These are phyloP conservation scores for bread wheat (Triticum aestivum) DNA, from an alignment of 176 grass and related monocot genomes.

Conservation along the genomic window IWGSC_CS_RefSeq_v2.1 NC_057797.1:685714122-685714621, in stretches of 20 bases:
- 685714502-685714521: conserved; percentile 30
- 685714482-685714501: conserved; percentile 32
- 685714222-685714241: conserved; percentile 39
- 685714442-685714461: conserved; percentile 51
- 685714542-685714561: conserved; percentile 61
- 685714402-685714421: not conserved
- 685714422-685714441: not conserved
- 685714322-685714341: conserved; percentile 55
- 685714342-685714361: conserved; percentile 26
- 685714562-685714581: not conserved
- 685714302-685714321: conserved; percentile 38
- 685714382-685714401: not conserved
- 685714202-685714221: conserved; percentile 25
- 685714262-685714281: conserved; percentile 46
- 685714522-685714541: conserved; percentile 41
- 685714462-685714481: conserved; percentile 33
- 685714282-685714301: conserved; percentile 14
- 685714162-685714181: not conserved
- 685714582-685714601: no score
- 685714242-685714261: conserved; percentile 33
- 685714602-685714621: not conserved
- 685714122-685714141: not conserved
- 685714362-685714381: not conserved
- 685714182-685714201: conserved; percentile 22
- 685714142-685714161: not conserved